A percentile compares a stretch with the other conserved stretches of the same genome.
Evolutionary conservation across 108 stramenopile species (phyloP).

Genomic region (Discostella stelligeroides): DNA sequence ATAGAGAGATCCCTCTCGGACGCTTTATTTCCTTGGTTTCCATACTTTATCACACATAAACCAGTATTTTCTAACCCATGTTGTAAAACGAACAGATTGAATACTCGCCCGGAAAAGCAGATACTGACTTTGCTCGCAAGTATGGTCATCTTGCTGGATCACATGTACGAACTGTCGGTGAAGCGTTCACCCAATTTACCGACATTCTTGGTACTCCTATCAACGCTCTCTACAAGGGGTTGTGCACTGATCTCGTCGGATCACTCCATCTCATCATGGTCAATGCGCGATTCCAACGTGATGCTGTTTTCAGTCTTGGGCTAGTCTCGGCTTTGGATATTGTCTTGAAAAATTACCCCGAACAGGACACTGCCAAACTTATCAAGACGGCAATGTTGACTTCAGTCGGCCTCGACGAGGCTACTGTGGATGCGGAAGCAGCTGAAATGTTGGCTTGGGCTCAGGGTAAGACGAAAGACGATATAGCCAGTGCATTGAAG

Average conservation of each 20-base stretch:
- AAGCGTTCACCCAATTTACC: constrained; percentile 89
- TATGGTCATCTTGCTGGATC: constrained; percentile 84
- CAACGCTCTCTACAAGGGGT: constrained; percentile 91
- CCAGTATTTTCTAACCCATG: neutral
- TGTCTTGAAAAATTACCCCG: constrained; percentile 92
- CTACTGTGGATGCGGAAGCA: constrained; percentile 81
- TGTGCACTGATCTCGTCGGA: constrained; percentile 91
- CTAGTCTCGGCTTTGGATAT: constrained; percentile 73
- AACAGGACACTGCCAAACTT: constrained; percentile 71
- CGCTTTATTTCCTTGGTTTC: neutral
- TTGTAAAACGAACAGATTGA: constrained; percentile 41
- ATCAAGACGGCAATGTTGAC: constrained; percentile 81
- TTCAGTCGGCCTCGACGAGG: constrained; percentile 81
- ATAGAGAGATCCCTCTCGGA: too few relatives aligned
- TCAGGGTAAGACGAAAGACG: constrained; percentile 83
- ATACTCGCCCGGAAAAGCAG: constrained; percentile 80
- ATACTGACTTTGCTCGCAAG: constrained; percentile 76
- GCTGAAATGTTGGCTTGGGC: constrained; percentile 79
- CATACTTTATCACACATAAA: neutral
- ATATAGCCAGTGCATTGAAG: constrained; percentile 78
- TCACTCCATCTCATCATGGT: constrained; percentile 91
- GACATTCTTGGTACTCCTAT: constrained; percentile 75
- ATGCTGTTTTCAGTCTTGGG: constrained; percentile 86
- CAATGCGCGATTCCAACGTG: constrained; percentile 89
- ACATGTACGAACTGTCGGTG: constrained; percentile 83